Conservation (phyloP, 2,329 filamentous ascomycete genomes). For the Xylariaceae sp. region DNA sequence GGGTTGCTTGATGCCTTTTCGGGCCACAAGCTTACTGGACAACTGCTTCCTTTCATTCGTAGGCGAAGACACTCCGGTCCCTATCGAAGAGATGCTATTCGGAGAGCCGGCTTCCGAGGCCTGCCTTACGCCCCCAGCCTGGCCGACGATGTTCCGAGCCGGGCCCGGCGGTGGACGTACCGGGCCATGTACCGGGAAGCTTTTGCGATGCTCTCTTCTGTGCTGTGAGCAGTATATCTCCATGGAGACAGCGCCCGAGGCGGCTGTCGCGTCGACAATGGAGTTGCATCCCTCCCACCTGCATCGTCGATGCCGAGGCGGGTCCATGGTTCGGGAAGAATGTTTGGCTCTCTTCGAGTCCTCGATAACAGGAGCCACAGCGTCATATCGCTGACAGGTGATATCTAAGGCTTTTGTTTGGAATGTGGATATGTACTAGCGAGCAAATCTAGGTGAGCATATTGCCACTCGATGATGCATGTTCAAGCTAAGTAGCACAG, state of each 20-base stretch:
- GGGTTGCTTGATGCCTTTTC: conserved; percentile 20
- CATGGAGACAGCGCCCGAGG: no score
- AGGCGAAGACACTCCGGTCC: conserved; percentile 4
- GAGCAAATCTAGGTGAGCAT: conserved; percentile 9
- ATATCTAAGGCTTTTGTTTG: not conserved
- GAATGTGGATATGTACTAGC: conserved; percentile 6
- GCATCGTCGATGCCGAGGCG: conserved; percentile 14
- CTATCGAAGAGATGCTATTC: conserved; percentile 12
- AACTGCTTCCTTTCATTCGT: conserved; percentile 22
- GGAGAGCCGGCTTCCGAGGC: conserved; percentile 4
- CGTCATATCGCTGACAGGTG: conserved; percentile 20
- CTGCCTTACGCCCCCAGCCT: not conserved
- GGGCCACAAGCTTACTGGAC: conserved; percentile 19
- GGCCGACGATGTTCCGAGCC: no score
- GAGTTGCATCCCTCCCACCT: conserved; percentile 20
- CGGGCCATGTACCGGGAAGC: no score
- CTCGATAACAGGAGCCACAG: conserved; percentile 11
- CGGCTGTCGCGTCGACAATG: no score
- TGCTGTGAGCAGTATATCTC: conserved; percentile 17
- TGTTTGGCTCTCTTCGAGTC: not conserved
- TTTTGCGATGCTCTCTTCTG: conserved; percentile 2
- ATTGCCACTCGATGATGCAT: no score
- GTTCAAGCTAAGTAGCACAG: conserved; percentile 1
- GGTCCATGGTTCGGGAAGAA: conserved; percentile 17
- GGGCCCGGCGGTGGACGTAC: not conserved